Base-by-base conservation (phyloP, 306 rosid genomes). In the Geum urbanum region DNA sequence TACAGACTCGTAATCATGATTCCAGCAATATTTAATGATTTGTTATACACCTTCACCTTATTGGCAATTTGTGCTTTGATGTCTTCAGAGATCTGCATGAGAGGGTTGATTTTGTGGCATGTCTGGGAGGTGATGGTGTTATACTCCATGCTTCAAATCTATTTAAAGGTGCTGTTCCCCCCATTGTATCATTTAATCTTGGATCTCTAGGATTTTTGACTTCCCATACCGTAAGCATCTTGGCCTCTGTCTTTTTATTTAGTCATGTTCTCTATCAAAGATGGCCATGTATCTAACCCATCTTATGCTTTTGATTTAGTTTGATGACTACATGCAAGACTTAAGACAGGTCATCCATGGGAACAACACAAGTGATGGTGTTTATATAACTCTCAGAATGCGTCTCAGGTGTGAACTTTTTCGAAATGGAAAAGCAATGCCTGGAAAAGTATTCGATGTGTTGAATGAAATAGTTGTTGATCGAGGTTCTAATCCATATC, bases 111-210 rank as follows among this genome's bases (percentile, higher is more conserved):
- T 87, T 94, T 77, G 99, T 94, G 77, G 96, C 99, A 27, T 94
- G 99, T 78, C 85, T 94, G 85, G 99, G 99, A n/a, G 99, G 99
- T 77, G 97, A 94, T 80, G 99, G 99, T 61, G 99, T 94, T 76
- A 91, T 94, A 76, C 88, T 94, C 69, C 99, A 94, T 66, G 96
- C 95, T 53, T 91, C 99, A 74, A 94, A 94, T 84, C 79, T 91
- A 73, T 94, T 94, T 66, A 78, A 92, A 79, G 91, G 86, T 63
- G 95, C 96, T 58, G 87, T 94, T 58, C 99, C 99, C 39, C 99
- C 97, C 16, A 91, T 94, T 72, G 92, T 94, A 54, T 94, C 97
- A 58, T 94, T 94, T 77, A 94, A 91, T 83, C 99, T 94, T 68
- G 99, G 99, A 43, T 94, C 98, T 69, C 98, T 94, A 65, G 99